Evolutionary conservation across 371 early-diverging fungal genomes (phyloP).

Genomic region (Batrachochytrium dendrobatidis): DNA sequence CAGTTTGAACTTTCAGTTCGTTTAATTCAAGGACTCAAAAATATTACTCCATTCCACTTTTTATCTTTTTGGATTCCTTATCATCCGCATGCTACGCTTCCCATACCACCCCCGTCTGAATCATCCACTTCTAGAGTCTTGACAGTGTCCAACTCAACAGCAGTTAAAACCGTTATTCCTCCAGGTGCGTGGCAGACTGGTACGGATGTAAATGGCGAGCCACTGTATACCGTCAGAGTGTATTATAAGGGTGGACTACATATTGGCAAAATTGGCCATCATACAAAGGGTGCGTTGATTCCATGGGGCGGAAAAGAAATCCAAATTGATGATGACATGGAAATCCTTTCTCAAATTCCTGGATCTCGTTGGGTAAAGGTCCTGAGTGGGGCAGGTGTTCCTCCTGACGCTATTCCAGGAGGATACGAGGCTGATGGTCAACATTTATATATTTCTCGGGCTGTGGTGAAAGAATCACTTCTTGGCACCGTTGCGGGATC

Average conservation of each 20-base stretch:
- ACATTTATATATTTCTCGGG: conserved; percentile 11
- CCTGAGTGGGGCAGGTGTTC: conserved; percentile 5
- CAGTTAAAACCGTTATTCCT: conserved; percentile 1
- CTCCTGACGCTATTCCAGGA: conserved; percentile 12
- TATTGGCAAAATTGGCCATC: conserved; percentile 12
- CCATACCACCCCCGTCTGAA: background rate
- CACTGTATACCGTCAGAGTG: conserved; percentile 8
- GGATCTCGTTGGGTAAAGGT: conserved; percentile 2
- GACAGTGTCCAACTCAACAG: background rate
- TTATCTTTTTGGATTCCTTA: background rate
- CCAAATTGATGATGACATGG: conserved; percentile 4
- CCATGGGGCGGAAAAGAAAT: conserved; percentile 14
- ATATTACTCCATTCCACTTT: background rate
- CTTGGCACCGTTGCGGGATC: background rate
- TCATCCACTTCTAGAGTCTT: too few species aligned
- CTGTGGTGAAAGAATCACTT: conserved; percentile 5
- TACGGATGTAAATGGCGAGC: conserved; percentile 6
- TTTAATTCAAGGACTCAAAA: conserved; percentile 1
- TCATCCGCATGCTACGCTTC: background rate
- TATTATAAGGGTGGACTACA: conserved; percentile 9
- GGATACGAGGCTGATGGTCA: conserved; percentile 15
- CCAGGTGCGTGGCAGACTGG: conserved; percentile 14
- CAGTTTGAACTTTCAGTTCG: background rate
- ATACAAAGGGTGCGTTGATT: conserved; percentile 2
- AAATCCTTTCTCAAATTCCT: conserved; percentile 12